These are phyloP conservation scores for Exophiala xenobiotica DNA, from an alignment of 2,329 filamentous ascomycete species.

Conservation along the genomic window DNA sequence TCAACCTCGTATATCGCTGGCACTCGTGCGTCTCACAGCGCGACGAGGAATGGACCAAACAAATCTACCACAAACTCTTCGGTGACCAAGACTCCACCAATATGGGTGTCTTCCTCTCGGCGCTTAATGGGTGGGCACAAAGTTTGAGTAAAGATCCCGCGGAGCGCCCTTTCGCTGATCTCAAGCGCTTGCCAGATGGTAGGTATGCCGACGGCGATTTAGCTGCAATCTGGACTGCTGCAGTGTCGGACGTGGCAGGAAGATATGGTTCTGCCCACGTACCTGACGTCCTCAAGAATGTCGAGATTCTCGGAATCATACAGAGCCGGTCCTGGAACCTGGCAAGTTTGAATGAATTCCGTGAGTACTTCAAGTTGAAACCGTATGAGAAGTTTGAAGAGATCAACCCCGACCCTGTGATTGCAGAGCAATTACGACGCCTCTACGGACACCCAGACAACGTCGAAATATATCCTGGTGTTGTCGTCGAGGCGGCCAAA, in stretches of 20 bases:
- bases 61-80: slow-evolving; percentile 52
- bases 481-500: slow-evolving; percentile 58
- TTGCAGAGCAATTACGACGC: slow-evolving; percentile 45
- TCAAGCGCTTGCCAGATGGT: slow-evolving; percentile 52
- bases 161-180: slow-evolving; percentile 49
- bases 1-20: slow-evolving; percentile 67
- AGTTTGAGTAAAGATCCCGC: slow-evolving; percentile 46
- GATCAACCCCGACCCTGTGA: slow-evolving; percentile 52
- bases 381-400: slow-evolving; percentile 52
- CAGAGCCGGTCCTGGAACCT: slow-evolving; percentile 63
- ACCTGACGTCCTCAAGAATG: slow-evolving; percentile 56
- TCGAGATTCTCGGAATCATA: slow-evolving; percentile 64
- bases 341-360: slow-evolving; percentile 59
- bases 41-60: slow-evolving; percentile 63
- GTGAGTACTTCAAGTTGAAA: slow-evolving; percentile 52
- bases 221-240: slow-evolving; percentile 54
- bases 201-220: slow-evolving; percentile 60
- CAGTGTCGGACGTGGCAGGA: slow-evolving; percentile 62
- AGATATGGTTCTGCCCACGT: slow-evolving; percentile 61
- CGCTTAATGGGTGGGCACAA: slow-evolving; percentile 43
- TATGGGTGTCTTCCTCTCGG: slow-evolving; percentile 41
- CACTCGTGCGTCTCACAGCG: slow-evolving; percentile 61
- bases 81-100: slow-evolving; percentile 38
- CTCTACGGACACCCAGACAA: slow-evolving; percentile 54
- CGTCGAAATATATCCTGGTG: slow-evolving; percentile 59